These are phyloP conservation scores for Verticillium albo-atrum DNA, from an alignment of 2,329 filamentous ascomycete species.

Conservation along the genomic window DNA sequence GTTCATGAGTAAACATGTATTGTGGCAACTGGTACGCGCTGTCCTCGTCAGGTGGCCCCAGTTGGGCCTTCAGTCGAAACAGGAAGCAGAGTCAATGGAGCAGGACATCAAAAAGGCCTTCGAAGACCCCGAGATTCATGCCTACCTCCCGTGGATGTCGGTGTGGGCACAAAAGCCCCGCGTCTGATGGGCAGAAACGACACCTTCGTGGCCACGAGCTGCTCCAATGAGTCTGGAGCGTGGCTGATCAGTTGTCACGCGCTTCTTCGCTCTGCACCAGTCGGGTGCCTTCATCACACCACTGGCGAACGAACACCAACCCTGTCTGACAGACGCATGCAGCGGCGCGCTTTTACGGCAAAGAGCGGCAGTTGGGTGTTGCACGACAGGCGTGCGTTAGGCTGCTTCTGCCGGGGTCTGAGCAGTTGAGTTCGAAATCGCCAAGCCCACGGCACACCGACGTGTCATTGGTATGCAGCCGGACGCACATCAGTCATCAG, in stretches of 20 bases:
- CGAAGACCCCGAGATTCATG: constrained; percentile 26
- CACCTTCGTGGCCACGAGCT: background rate
- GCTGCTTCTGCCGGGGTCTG: background rate
- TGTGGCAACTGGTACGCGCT: constrained; percentile 27
- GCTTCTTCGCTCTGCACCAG: background rate
- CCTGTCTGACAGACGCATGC: background rate
- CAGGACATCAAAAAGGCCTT: constrained; percentile 24
- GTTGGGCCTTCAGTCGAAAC: constrained; percentile 23
- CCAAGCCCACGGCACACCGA: background rate
- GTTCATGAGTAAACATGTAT: constrained; percentile 24
- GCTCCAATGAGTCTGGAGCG: background rate
- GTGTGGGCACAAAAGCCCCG: constrained; percentile 33
- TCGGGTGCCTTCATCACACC: background rate
- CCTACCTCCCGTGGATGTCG: constrained; percentile 28
- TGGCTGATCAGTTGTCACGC: background rate
- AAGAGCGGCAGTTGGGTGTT: background rate
- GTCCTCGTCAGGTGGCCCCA: constrained; percentile 23
- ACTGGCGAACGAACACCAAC: background rate
- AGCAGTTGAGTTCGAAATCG: background rate
- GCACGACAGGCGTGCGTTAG: background rate
- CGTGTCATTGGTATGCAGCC: background rate
- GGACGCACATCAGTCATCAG: background rate
- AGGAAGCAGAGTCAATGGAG: constrained; percentile 26
- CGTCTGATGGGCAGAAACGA: background rate
- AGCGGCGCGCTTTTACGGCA: background rate